Base-by-base conservation (phyloP, 1,284 basidiomycete genomes). In the Coniferiporia sulphurascens region DNA sequence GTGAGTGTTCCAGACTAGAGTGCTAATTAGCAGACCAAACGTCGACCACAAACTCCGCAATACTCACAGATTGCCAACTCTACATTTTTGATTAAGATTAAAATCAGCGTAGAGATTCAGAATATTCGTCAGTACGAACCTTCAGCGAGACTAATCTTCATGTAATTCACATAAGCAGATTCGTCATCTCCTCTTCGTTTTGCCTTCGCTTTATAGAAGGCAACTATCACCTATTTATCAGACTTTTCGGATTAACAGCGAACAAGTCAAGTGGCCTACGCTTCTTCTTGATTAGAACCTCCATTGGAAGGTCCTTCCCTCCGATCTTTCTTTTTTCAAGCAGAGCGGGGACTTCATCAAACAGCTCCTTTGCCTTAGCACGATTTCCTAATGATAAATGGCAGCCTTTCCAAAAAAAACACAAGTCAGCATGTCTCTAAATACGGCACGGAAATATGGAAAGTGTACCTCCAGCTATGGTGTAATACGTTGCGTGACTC, bases 401-500 rank as follows among this genome's bases (percentile, higher is more conserved):
- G 64, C 86, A 89, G 1, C 86, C 86, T 81, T 59, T 27, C 27
- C 27, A 2, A 27, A 5, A 27, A 5, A 27, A 27, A 5, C 22
- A 15, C 32, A 35, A 21, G 41, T 57, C 55, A 52, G 60, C 54
- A 44, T 48, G n/a, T 48, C 49, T 51, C 52, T 15, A 59, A 17
- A 45, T 48, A 9, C 19, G 22, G 50, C 52, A 12, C 17, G 17
- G 54, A 58, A 43, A 43, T 32, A 48, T 27, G 27, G 44, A 38
- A 32, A 56, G 55, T 48, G 63, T 57, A 81, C 84, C 85, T 32
- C 84, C 87, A 19, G 86, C 84, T 38, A 90, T 80, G 68, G 86
- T 88, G 62, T 85, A 83, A 69, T 91, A 91, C 5, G 89, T 90
- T 2, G 79, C 86, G 56, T 88, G 88, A 67, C 84, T 86, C 87